phyloP scores from a whole-genome alignment of 805 yeast genomes.

The Diddensiella caesifluorescens region DNA sequence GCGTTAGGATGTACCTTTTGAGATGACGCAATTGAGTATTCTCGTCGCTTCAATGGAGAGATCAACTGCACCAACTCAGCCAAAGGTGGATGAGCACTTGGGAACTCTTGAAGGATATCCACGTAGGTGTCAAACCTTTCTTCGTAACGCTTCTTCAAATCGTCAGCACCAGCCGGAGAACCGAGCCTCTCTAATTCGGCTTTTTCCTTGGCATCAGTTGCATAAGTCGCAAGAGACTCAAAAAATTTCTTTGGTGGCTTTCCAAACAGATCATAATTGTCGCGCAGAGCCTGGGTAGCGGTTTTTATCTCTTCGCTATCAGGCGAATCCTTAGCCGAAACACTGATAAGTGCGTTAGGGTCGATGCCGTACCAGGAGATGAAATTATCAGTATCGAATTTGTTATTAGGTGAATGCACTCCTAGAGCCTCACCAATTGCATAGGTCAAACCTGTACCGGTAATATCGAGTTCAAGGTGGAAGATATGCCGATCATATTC shows the following conservation, averaged over 20 bases:
- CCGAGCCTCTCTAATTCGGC: slow-evolving; percentile 57
- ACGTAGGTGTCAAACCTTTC: slow-evolving; percentile 75
- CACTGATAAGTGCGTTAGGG: slow-evolving; percentile 61
- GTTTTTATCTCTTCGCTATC: slow-evolving; percentile 75
- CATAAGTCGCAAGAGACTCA: slow-evolving; percentile 70
- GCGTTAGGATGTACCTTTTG: slow-evolving; percentile 89
- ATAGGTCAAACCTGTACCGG: slow-evolving; percentile 86
- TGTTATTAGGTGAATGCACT: slow-evolving; percentile 81
- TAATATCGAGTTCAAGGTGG: slow-evolving; percentile 89
- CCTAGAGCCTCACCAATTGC: slow-evolving; percentile 97
- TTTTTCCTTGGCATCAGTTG: slow-evolving; percentile 64
- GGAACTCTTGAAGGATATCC: slow-evolving; percentile 74
- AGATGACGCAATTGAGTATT: slow-evolving; percentile 95
- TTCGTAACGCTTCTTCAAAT: slow-evolving; percentile 78
- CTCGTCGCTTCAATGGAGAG: slow-evolving; percentile 91
- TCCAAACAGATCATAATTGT: slow-evolving; percentile 83
- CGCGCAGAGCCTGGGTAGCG: slow-evolving; percentile 71
- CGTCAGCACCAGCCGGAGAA: slow-evolving; percentile 76
- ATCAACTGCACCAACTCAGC: slow-evolving; percentile 65
- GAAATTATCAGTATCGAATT: slow-evolving; percentile 60
- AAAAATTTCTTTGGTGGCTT: slow-evolving; percentile 94
- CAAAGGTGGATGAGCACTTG: slow-evolving; percentile 73
- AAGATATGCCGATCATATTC: slow-evolving; percentile 92
- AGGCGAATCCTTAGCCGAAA: slow-evolving; percentile 47
- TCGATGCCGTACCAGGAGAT: slow-evolving; percentile 65